phyloP scores from a whole-genome alignment of 1,284 basidiomycete genomes.

The Phaffia rhodozyma region DNA sequence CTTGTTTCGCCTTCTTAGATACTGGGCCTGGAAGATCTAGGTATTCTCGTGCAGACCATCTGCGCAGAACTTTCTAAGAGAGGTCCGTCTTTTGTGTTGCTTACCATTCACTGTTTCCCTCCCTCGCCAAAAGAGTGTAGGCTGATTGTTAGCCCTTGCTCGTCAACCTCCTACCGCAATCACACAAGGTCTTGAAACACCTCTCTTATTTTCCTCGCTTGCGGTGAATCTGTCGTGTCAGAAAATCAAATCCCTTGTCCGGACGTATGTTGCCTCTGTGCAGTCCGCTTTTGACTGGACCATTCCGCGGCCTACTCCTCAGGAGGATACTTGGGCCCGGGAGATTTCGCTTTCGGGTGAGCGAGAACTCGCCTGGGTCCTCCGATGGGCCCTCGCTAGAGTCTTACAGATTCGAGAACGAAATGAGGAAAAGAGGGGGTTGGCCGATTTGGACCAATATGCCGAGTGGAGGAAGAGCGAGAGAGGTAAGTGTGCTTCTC shows the following conservation, averaged over 20 bases:
- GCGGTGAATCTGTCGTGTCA: constrained; percentile 67
- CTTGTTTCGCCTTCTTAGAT: constrained; percentile 25
- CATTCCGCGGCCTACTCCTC: constrained; percentile 23
- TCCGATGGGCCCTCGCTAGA: constrained; percentile 70
- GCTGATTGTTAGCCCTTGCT: neutral
- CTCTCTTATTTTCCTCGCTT: constrained; percentile 74
- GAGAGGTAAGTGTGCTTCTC: constrained; percentile 45
- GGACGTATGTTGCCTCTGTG: constrained; percentile 47
- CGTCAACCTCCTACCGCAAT: too few relatives aligned
- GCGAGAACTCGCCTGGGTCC: constrained; percentile 71
- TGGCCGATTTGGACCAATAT: constrained; percentile 68
- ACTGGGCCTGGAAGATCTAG: constrained; percentile 60
- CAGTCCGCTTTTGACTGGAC: neutral
- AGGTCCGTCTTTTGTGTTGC: constrained; percentile 28
- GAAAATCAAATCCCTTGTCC: constrained; percentile 59
- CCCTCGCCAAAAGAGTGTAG: neutral
- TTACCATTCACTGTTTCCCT: neutral
- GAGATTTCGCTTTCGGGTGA: constrained; percentile 69
- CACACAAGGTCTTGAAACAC: constrained; percentile 57
- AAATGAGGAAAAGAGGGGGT: constrained; percentile 48
- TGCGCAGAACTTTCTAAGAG: constrained; percentile 57
- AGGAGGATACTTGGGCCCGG: constrained; percentile 45
- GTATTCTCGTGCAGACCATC: constrained; percentile 55
- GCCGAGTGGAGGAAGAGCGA: constrained; percentile 62
- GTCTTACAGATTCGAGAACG: constrained; percentile 47